Base-by-base conservation (phyloP, 1,139 yeast genomes). In the Hanseniaspora gamundiae region DNA sequence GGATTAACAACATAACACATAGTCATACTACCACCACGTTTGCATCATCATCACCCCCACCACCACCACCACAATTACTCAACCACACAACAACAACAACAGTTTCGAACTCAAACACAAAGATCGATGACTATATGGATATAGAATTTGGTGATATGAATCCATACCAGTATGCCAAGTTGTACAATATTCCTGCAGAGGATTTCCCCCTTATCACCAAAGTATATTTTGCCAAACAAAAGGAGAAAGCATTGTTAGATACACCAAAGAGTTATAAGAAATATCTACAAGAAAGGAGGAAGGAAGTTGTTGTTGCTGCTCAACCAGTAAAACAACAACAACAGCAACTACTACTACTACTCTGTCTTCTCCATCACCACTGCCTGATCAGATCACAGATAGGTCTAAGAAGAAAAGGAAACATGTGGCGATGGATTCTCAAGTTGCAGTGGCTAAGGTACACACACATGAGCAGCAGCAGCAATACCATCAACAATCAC, bases 101-200 rank as follows among this genome's bases (percentile, higher is more conserved):
- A n/a, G n/a, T n/a, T n/a, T n/a, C n/a, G n/a, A n/a, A n/a, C n/a
- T n/a, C n/a, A n/a, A n/a, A n/a, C n/a, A n/a, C n/a, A n/a, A n/a
- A n/a, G n/a, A n/a, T n/a, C n/a, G n/a, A n/a, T n/a, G n/a, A n/a
- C n/a, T 57, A 56, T 44, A 49, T 47, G 2, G 28, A 51, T 42
- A 52, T 59, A 21, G 60, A 63, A 20, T 62, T 65, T 49, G 65
- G 64, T 30, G 64, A 61, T 7, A 48, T 64, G 41, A 65, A 64
- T 47, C 69, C 69, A 6, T 61, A 63, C 30, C 67, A 65, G 47
- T 65, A 63, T 45, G 49, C 61, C 33, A 62, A 58, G 44, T 57
- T 56, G 47, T 54, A 62, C 46, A 58, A 60, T 35, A 47, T 64
- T 14, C 65, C 68, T 1, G 52, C 65, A 2, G 49, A 51, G 21